Evolutionary conservation across 306 rosid species (phyloP), one percentile per base, ranked within the genome.

Genomic region (Clitoria ternatea): DNA sequence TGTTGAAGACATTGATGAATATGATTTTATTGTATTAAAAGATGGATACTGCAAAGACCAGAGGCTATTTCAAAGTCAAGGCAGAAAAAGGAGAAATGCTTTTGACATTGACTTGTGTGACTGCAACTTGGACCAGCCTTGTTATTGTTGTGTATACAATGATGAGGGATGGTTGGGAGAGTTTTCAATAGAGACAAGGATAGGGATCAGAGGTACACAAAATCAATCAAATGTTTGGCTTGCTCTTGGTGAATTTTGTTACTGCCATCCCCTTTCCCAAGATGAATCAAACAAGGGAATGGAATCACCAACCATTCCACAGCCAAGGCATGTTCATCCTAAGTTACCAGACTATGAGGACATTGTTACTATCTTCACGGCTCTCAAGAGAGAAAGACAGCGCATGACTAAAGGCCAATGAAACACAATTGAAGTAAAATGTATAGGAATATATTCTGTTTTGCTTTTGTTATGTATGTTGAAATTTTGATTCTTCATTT

Each of bases 271-370:
- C 40, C 2, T 37, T 13, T 15, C 23, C 70, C 66, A 37, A 5
- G 56, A 7, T 57, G 79, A 66, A 39, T 50, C 43, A 60, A 49
- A 70, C 17, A 35, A 66, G 45, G 79, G 60, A 57, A 69, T 44
- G 23, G 50, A 80, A 52, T 27, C 62, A 59, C 33, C 13, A 17
- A 22, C 44, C 12, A 22, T 79, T 39, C 76, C 30, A 37, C 36
- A 71, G 65, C 91, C 91, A 1, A 82, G 74, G 4, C 97, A 91
- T 74, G 91, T 89, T 61, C 97, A 91, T 82, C 97, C 96, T 0
- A 89, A 87, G 78, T 70, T 91, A 76, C 97, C 96, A 0, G 86
- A 91, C 12, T 91, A 79, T 69, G 91, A 89, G 6, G 91, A 85
- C 54, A 53, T 89, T 54, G 80, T 85, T 49, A 80, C 92, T 22